Percentiles rank a stretch among this genome's conserved stretches.
These are phyloP conservation scores for Avicennia marina DNA, from an alignment of 257 asterid species.

Conservation along the genomic window DNA sequence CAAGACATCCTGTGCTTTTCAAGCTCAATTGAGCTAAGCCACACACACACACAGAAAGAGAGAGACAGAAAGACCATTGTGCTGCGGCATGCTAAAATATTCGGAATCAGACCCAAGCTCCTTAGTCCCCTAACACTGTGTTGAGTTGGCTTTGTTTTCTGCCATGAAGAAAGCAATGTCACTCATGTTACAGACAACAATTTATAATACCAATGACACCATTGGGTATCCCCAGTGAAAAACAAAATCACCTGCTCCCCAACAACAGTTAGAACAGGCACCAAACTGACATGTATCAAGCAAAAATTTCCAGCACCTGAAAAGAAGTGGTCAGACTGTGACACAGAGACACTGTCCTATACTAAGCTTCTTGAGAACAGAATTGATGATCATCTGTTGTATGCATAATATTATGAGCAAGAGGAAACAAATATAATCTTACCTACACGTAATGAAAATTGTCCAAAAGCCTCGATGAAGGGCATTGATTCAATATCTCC, in stretches of 20 bases:
- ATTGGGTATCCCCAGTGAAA: conserved; percentile 7
- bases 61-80: conserved; percentile 47
- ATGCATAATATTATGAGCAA: conserved; percentile 5
- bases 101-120: conserved; percentile 78
- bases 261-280: conserved; percentile 78
- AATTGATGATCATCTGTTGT: background rate
- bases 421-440: conserved; percentile 16
- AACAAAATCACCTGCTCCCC: conserved; percentile 74
- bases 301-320: conserved; percentile 90
- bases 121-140: conserved; percentile 92
- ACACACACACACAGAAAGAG: background rate
- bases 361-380: background rate
- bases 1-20: background rate
- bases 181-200: conserved; percentile 11
- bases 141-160: conserved; percentile 99
- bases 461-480: conserved; percentile 91
- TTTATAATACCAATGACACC: conserved; percentile 6
- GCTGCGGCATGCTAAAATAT: conserved; percentile 94
- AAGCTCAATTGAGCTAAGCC: background rate
- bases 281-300: conserved; percentile 91
- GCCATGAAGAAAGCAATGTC: conserved; percentile 23
- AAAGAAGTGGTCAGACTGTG: conserved; percentile 17
- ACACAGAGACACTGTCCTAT: background rate
- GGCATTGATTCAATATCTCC: conserved; percentile 98
- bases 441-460: conserved; percentile 89